Evolutionary conservation across 2,329 filamentous ascomycete genomes (phyloP).

Genomic region (Cadophora gregata): DNA sequence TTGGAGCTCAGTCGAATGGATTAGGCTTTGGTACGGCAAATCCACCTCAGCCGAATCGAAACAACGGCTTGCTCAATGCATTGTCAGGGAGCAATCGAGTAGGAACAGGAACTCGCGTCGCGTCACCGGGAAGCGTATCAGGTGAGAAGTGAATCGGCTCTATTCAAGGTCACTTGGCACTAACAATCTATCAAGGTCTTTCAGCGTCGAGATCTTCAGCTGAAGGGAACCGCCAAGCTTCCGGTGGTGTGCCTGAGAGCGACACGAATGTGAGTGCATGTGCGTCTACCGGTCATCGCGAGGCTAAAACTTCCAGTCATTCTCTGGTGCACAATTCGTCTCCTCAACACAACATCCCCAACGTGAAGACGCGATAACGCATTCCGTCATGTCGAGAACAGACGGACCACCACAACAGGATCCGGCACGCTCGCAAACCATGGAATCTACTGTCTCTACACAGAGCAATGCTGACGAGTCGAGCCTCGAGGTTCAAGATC

Average conservation of each 20-base stretch:
- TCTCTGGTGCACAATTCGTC: conserved; percentile 36
- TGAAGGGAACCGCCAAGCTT: conserved; percentile 37
- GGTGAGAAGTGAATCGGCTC: conserved; percentile 32
- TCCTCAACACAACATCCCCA: conserved; percentile 30
- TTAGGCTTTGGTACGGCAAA: conserved; percentile 44
- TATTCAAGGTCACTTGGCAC: not conserved
- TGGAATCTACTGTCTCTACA: conserved; percentile 35
- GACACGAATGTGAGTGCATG: conserved; percentile 37
- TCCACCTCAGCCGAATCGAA: conserved; percentile 53
- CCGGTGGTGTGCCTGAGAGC: conserved; percentile 33
- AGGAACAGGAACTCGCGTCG: conserved; percentile 48
- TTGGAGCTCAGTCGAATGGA: conserved; percentile 54
- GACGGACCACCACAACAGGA: conserved; percentile 34
- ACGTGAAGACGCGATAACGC: conserved; percentile 35
- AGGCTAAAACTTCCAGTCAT: conserved; percentile 32
- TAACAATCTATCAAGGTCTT: conserved; percentile 31
- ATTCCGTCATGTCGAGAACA: conserved; percentile 37
- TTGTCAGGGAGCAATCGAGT: conserved; percentile 64
- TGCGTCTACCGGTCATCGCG: not conserved
- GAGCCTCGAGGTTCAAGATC: conserved; percentile 56
- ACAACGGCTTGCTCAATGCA: conserved; percentile 68
- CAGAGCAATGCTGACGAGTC: conserved; percentile 38
- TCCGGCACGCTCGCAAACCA: conserved; percentile 33
- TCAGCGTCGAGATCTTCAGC: conserved; percentile 40
- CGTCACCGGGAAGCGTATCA: conserved; percentile 41